A percentile compares a stretch with the other conserved stretches of the same genome.
Evolutionary conservation across 495 filamentous ascomycete genomes (phyloP).

Genomic region (Talaromyces stipitatus): DNA sequence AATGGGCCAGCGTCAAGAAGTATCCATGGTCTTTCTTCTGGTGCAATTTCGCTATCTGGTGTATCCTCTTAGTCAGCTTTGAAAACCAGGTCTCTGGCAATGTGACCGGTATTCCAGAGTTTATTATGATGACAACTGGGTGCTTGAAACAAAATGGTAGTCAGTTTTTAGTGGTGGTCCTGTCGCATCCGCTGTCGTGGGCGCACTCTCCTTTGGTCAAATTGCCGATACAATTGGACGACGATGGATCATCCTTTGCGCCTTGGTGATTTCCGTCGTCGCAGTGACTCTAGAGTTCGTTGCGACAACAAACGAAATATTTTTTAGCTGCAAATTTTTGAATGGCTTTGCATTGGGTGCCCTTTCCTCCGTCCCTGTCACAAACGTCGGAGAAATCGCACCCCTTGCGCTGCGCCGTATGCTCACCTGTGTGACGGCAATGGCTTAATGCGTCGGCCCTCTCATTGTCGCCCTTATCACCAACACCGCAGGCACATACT

Average conservation of each 20-base stretch:
- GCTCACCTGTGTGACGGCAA: slow-evolving; percentile 15
- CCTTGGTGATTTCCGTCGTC: slow-evolving; percentile 15
- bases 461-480: slow-evolving; percentile 20
- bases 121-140: no score
- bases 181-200: not conserved
- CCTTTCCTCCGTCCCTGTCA: slow-evolving; percentile 14
- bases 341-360: slow-evolving; percentile 22
- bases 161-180: no score
- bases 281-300: slow-evolving; percentile 21
- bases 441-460: slow-evolving; percentile 21
- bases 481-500: slow-evolving; percentile 14
- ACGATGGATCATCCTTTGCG: not conserved
- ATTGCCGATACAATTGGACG: not conserved
- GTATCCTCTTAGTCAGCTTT: no score
- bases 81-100: no score
- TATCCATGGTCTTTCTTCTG: no score
- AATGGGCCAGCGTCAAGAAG: no score
- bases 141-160: no score
- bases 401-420: slow-evolving; percentile 22
- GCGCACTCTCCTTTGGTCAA: not conserved
- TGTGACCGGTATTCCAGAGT: no score
- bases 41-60: no score
- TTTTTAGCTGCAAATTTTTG: slow-evolving; percentile 25
- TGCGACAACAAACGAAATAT: slow-evolving; percentile 19
- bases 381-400: slow-evolving; percentile 24